Evolutionary conservation across 139 green algal species (phyloP), one percentile per base, ranked within the genome.

Genomic region (Picocystis salinarum): DNA sequence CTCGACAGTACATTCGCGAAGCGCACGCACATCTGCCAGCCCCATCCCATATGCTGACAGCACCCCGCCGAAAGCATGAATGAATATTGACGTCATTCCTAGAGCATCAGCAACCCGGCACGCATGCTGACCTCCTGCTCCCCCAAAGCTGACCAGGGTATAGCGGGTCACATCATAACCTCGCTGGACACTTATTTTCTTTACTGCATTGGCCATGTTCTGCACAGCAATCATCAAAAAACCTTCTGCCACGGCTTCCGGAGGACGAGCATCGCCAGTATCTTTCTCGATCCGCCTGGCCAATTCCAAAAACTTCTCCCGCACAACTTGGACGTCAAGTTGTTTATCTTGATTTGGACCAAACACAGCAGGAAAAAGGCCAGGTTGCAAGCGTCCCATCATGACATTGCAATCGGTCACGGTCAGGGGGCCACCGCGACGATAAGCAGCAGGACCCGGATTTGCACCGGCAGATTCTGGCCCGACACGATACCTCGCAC

Each of bases 241-340:
- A 6, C 47, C 47, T 10, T 50, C 40, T 19, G 45, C 45, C 15
- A 42, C 7, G 6, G 11, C 40, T 6, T 34, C 10, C 7, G 40
- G 12, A n/a, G 50, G 13, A 53, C 17, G 9, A 12, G 6, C 25
- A 53, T 20, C 6, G 50, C 48, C 26, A 44, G 42, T 6, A 9
- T 7, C 6, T 6, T 61, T 17, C 15, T 20, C 18, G 31, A 9
- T 47, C 7, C 7, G 10, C 7, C 34, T 4, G 20, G 58, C 22
- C 58, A 67, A n/a, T 13, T 24, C 27, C 18, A 40, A 4, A 11
- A 67, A 62, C 15, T 50, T 49, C 18, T 29, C 22, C 6, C 31
- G 33, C 15, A 50, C 41, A 11, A 51, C 55, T 12, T 56, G 39
- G 7, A 33, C 28, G 29, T 73, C 63, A 27, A 73, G 55, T 24